phyloP scores from a whole-genome alignment of 495 filamentous ascomycete genomes.

The Penicillium pulvis region DNA sequence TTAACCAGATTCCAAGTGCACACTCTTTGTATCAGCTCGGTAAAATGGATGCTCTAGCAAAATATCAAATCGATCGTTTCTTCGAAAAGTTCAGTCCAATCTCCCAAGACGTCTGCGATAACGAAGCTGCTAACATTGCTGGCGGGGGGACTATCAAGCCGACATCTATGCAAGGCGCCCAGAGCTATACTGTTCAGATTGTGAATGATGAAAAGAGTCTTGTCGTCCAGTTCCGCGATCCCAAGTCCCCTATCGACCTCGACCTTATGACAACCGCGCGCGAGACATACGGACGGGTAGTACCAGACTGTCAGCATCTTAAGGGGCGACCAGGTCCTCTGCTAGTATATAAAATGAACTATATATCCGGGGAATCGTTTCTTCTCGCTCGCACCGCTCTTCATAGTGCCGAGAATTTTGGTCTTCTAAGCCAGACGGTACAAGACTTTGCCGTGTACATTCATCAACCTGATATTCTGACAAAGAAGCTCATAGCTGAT shows the following conservation, averaged over 20 bases:
- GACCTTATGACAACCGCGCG: neutral
- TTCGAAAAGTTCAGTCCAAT: too few relatives aligned
- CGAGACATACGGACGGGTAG: neutral
- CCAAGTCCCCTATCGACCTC: neutral
- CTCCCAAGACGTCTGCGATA: too few relatives aligned
- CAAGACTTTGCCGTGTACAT: neutral
- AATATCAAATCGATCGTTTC: too few relatives aligned
- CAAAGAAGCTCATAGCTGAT: neutral
- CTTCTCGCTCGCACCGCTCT: neutral
- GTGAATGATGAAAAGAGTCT: neutral
- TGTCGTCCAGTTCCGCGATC: neutral
- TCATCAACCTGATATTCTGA: neutral
- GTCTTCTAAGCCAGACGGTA: neutral
- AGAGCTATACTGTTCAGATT: conserved; percentile 8
- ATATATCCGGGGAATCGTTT: neutral
- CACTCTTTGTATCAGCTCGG: too few relatives aligned
- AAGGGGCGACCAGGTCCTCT: neutral
- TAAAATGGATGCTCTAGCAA: too few relatives aligned
- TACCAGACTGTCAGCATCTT: neutral
- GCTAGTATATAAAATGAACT: neutral
- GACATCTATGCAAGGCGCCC: conserved; percentile 4
- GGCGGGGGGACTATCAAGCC: neutral
- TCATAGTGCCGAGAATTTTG: neutral
- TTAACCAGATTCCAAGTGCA: too few relatives aligned
- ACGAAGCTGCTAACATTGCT: too few relatives aligned